These are phyloP conservation scores for Coniferiporia sulphurascens DNA, from an alignment of 1,284 basidiomycete genomes.

Conservation along the genomic window DNA sequence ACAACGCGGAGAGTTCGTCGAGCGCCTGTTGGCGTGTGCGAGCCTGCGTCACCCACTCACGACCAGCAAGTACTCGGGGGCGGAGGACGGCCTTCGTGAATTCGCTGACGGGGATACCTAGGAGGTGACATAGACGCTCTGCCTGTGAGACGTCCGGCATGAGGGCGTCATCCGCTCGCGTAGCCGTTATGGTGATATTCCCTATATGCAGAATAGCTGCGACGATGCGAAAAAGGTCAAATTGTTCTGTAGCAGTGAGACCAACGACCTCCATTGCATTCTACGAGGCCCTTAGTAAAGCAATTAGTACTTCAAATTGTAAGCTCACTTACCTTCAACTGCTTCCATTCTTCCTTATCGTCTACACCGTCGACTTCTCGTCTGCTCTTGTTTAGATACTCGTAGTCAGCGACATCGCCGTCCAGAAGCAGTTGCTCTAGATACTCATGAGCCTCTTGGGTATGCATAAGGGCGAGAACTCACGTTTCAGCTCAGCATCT, in stretches of 20 bases:
- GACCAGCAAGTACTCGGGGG: slow-evolving; percentile 88
- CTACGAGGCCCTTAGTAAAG: slow-evolving; percentile 31
- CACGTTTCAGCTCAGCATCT: slow-evolving; percentile 61
- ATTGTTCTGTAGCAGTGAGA: slow-evolving; percentile 80
- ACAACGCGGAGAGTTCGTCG: slow-evolving; percentile 89
- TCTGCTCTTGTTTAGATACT: slow-evolving; percentile 87
- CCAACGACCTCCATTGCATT: slow-evolving; percentile 84
- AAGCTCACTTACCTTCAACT: slow-evolving; percentile 55
- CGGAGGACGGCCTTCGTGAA: slow-evolving; percentile 86
- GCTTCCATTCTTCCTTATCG: slow-evolving; percentile 85
- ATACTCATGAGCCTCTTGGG: neutral
- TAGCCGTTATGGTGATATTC: slow-evolving; percentile 82
- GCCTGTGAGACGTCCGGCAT: slow-evolving; percentile 80
- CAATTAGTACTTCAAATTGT: neutral
- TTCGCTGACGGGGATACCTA: slow-evolving; percentile 88
- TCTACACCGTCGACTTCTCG: slow-evolving; percentile 93
- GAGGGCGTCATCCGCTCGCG: slow-evolving; percentile 83
- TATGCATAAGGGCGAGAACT: slow-evolving; percentile 21
- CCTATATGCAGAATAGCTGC: slow-evolving; percentile 95
- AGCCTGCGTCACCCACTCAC: slow-evolving; percentile 96
- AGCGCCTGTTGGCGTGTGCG: slow-evolving; percentile 89
- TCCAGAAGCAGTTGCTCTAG: slow-evolving; percentile 75
- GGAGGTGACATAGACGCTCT: slow-evolving; percentile 89
- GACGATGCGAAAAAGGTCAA: slow-evolving; percentile 91
- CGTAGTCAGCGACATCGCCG: slow-evolving; percentile 78